These are phyloP conservation scores for Fusarium sp. DNA, from an alignment of 2,329 filamentous ascomycete species.

Conservation along the genomic window DNA sequence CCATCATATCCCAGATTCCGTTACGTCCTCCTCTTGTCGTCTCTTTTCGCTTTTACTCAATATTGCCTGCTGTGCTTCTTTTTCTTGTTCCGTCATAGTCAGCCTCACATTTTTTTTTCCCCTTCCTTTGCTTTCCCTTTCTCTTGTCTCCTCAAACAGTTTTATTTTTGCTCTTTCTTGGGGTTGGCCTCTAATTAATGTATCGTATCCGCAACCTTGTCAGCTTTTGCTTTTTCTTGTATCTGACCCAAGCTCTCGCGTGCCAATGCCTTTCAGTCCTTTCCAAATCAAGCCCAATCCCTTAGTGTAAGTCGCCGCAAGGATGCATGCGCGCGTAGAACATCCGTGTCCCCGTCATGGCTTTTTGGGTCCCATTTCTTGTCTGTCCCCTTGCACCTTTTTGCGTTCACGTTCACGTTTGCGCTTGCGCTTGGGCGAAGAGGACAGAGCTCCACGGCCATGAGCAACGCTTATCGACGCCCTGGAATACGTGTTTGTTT, in stretches of 20 bases:
- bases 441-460: conserved; percentile 32
- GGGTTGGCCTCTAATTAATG: conserved; percentile 4
- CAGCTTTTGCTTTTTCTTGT: conserved; percentile 28
- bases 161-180: conserved; percentile 7
- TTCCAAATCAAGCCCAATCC: conserved; percentile 43
- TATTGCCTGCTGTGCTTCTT: conserved; percentile 12
- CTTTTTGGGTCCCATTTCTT: conserved; percentile 26
- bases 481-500: conserved; percentile 8
- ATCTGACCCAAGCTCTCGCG: conserved; percentile 23
- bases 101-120: conserved; percentile 45
- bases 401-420: background rate
- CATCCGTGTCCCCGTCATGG: conserved; percentile 20
- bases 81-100: conserved; percentile 27
- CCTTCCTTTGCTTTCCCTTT: background rate
- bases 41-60: conserved; percentile 32
- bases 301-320: conserved; percentile 31
- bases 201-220: conserved; percentile 22
- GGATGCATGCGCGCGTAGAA: conserved; percentile 38
- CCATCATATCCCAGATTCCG: conserved; percentile 33
- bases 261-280: conserved; percentile 41
- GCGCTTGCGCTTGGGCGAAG: conserved; percentile 13
- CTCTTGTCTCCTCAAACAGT: conserved; percentile 35
- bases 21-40: conserved; percentile 19
- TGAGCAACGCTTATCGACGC: conserved; percentile 31
- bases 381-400: conserved; percentile 39